Evolutionary conservation across 306 rosid species (phyloP), one percentile per base, ranked within the genome.

Genomic region (Rosa persica): DNA sequence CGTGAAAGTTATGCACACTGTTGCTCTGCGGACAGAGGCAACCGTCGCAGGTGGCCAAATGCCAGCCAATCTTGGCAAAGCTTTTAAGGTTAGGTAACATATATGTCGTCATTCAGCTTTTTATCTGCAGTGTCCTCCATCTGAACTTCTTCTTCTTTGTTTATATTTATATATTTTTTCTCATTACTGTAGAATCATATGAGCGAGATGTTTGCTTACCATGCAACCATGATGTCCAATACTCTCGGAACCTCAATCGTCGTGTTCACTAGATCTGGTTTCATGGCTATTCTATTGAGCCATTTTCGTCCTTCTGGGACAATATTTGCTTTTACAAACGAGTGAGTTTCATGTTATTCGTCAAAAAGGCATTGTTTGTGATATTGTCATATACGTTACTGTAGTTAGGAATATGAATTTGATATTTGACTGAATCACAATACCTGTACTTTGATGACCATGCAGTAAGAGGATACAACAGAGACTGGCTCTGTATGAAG

Each of bases 161-260:
- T 8, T 57, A 8, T 13, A 5, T 19, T 17, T 12, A 0, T n/a
- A n/a, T 25, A 16, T 30, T 2, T 36, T 16, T 65, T 44, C 70
- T 8, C 44, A 67, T 81, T 78, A 68, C 22, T 81, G 85, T 73
- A 95, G 99, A 95, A 95, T 72, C 99, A 93, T 80, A 95, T 93
- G 99, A 95, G 99, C 1, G 99, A 95, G 89, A 95, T 93, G 98
- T 95, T 95, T 88, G 99, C 99, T 54, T 95, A 91, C 89, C 99
- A 95, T 82, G 98, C 99, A 60, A 93, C 99, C 77, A 91, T 90
- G 91, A 95, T 95, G 98, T 91, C 99, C 75, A 95, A 95, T 84
- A 93, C 98, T 77, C 99, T 95, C 62, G 97, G 99, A 83, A 95
- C 98, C 54, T 91, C 99, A 65, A 90, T 93, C 27, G 94, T 95